These are phyloP conservation scores for Penicillium sp. DNA, from an alignment of 2,329 filamentous ascomycete species.

Conservation along the genomic window DNA sequence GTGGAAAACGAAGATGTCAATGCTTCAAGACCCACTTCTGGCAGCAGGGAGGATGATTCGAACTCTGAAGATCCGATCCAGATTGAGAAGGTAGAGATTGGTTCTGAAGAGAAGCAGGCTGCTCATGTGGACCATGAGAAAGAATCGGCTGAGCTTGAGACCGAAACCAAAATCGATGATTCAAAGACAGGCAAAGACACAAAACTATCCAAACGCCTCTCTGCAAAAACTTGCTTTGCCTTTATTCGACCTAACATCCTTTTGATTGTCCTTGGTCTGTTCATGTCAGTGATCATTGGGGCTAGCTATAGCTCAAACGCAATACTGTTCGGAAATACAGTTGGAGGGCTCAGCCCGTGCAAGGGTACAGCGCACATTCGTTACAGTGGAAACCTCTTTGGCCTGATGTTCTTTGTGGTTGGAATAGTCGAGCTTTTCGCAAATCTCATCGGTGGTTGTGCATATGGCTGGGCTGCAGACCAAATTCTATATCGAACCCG, in stretches of 20 bases:
- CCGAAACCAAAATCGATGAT: not conserved
- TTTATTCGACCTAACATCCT: slow-evolving; percentile 46
- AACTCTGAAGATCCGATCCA: not conserved
- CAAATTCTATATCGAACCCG: slow-evolving; percentile 67
- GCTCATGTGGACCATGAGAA: not conserved
- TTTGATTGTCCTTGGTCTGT: slow-evolving; percentile 53
- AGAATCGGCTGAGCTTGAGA: too few relatives aligned
- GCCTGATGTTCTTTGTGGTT: slow-evolving; percentile 64
- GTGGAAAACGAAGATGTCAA: slow-evolving; percentile 50
- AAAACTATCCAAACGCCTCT: slow-evolving; percentile 30
- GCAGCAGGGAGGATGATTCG: slow-evolving; percentile 41
- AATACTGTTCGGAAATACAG: slow-evolving; percentile 64
- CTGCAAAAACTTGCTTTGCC: slow-evolving; percentile 31
- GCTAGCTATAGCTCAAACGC: slow-evolving; percentile 61
- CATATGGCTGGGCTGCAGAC: slow-evolving; percentile 65
- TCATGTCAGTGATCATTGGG: slow-evolving; percentile 59
- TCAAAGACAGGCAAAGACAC: slow-evolving; percentile 16
- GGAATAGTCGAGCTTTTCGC: slow-evolving; percentile 64
- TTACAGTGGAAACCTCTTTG: slow-evolving; percentile 57
- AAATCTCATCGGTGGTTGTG: slow-evolving; percentile 63
- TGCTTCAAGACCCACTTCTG: slow-evolving; percentile 52
- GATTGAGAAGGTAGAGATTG: not conserved
- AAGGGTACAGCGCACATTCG: slow-evolving; percentile 53
- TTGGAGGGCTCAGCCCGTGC: slow-evolving; percentile 61
- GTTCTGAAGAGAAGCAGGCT: not conserved